Base-by-base conservation (phyloP, 371 early-diverging fungal genomes). In the Dichotomocladium elegans region DNA sequence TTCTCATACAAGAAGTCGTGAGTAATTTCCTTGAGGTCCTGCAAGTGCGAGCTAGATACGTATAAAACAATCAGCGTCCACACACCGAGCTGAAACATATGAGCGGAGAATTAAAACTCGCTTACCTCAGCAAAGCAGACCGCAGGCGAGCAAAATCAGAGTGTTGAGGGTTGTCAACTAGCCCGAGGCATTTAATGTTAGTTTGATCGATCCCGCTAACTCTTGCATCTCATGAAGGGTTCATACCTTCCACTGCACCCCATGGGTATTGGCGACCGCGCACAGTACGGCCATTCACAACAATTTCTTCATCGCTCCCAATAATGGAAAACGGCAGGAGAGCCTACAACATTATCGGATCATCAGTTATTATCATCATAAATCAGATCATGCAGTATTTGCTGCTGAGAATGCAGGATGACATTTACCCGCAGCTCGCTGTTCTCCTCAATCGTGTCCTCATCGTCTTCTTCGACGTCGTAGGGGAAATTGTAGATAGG, bases 261-360 rank as follows among this genome's bases (percentile, higher is more conserved):
- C 99, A 99, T 14, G 96, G 97, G 68, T 99, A 99, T 62, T 89
- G 93, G 47, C 99, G 86, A 49, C 96, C 99, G 41, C 99, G 87
- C 28, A 97, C 86, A 15, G 69, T 59, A 45, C 82, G 80, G 26
- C 85, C 87, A 46, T 89, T 90, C 22, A 91, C 78, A 11, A 74
- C 75, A 42, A 94, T 87, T 50, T 92, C 94, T 56, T 96, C 95
- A 45, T 98, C 96, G 60, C 91, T 87, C 10, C 99, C 99, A 50
- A 99, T 90, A n/a, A 99, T 86, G 4, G 99, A 88, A 66, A 99
- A 98, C 12, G 99, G 99, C 42, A 97, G 76, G 46, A 96, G 82
- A 3, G 83, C 64, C 89, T 89, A 61, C 5, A 24, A 1, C 17
- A 1, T 1, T 0, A 37, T 7, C 21, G 15, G 21, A n/a, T n/a